Evolutionary conservation across 2,329 filamentous ascomycete genomes (phyloP), one percentile per base, ranked within the genome.

Genomic region (Phyllosticta citribraziliensis): DNA sequence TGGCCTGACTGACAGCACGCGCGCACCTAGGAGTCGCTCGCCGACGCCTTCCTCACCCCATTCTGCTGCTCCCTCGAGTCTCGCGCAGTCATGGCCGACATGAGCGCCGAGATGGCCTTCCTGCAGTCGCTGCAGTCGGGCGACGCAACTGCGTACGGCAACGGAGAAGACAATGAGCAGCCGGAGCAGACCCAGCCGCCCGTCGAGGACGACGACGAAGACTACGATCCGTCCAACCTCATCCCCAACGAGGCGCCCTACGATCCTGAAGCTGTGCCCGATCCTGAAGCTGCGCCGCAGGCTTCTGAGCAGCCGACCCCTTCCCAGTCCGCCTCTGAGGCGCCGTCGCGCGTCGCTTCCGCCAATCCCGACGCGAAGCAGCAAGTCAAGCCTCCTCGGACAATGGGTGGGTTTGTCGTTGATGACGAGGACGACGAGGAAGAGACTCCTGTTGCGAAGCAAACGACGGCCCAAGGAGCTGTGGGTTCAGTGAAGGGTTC

Each of bases 391-490:
- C 78, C 79, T 70, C 74, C 79, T 68, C 80, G 78, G 68, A 83
- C 78, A 64, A 80, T 81, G 69, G 82, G 82, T 71, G 83, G 83
- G 67, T 85, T 85, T 77, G 80, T 84, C 73, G 79, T 82, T 71
- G 83, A 85, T 74, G 82, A 84, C 71, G 82, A 84, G 70, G 80
- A 81, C 72, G 80, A 82, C 68, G 81, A 84, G 69, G 79, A 80
- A 67, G 78, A 80, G 64, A 69, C 70, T 66, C 70, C 71, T 64
- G 69, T 70, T 64, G 64, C 84, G 66, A 82, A 83, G 67, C 74
- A 77, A 69, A 78, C 75, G 70, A 78, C 74, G 70, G 70, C 78
- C 69, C 70, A 67, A 72, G 74, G 75, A 70, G 73, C 77, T 70
- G 74, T 79, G 72, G 76, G 77, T 75, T 74, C 76, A 70, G 70